Base-by-base conservation (phyloP, 2,329 filamentous ascomycete genomes). In the Diaporthe vexans region DNA sequence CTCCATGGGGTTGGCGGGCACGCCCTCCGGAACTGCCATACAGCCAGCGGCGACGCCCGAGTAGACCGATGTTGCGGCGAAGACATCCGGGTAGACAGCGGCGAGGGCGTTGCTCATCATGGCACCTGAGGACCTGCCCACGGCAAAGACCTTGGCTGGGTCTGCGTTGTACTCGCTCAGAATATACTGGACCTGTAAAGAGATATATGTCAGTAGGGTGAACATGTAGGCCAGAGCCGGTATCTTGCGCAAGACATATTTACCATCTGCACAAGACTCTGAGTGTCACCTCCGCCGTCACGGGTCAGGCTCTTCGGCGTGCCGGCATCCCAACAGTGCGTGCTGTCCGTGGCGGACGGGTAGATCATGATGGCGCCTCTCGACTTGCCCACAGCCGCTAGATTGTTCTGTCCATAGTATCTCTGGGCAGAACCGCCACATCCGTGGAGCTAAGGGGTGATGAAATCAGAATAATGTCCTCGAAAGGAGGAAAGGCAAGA, bases 81-180 rank as follows among this genome's bases (percentile, higher is more conserved):
- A 67, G 29, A 52, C 61, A 8, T 82, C 80, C 10, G 81, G 81
- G 65, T 83, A 83, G 1, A 78, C 78, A 3, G 80, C 81, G 8
- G 79, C 81, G 33, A 83, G 63, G 37, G 79, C 78, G 73, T 82
- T 81, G 67, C 82, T 83, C 83, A 84, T 84, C 81, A 84, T 85
- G 26, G 79, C 82, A 4, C 83, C 83, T 1, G 82, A 83, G 2
- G 79, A 81, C 5, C 78, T 77, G 26, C 88, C 88, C 21, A 87
- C 88, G 19, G 84, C 85, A 73, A 85, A 89, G 15, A 90, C 86
- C 48, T 82, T 82, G 68, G 78, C 79, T 26, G 83, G 76, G 78
- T 90, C 85, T 51, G 82, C 87, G 5, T 79, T 80, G 80, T 89
- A 89, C 75, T 83, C 84, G n/a, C 77, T 76, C 10, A 89, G 77